A percentile compares a stretch with the other conserved stretches of the same genome.
phyloP scores from a whole-genome alignment of 2,329 filamentous ascomycete species.

The Plenodomus biglobosus region DNA sequence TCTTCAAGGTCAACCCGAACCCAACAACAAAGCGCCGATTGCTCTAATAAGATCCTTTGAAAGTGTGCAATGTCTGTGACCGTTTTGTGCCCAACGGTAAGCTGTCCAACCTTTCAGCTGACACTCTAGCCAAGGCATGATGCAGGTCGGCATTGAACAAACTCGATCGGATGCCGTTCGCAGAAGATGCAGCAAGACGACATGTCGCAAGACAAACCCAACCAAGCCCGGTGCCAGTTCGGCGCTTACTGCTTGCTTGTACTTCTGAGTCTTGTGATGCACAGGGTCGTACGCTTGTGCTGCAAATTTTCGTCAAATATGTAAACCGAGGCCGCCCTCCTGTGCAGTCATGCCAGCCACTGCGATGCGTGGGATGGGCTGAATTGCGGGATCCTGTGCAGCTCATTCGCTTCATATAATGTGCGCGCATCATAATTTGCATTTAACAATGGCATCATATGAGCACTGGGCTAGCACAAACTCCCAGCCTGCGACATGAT shows the following conservation, averaged over 20 bases:
- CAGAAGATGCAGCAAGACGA: constrained; percentile 12
- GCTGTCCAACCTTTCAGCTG: constrained; percentile 9
- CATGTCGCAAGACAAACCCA: background rate
- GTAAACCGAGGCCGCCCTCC: constrained; percentile 27
- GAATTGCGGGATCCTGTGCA: constrained; percentile 13
- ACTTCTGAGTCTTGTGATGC: constrained; percentile 33
- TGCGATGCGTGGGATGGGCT: constrained; percentile 33
- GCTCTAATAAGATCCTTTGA: constrained; percentile 12
- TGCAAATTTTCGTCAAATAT: constrained; percentile 19
- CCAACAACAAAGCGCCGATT: constrained; percentile 12
- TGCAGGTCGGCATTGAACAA: constrained; percentile 21
- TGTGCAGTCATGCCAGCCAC: constrained; percentile 25
- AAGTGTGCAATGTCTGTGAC: constrained; percentile 15
- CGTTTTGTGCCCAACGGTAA: constrained; percentile 10
- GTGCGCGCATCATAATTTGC: constrained; percentile 11
- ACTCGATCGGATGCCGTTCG: constrained; percentile 21
- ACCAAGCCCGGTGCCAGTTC: background rate
- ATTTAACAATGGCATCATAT: constrained; percentile 7
- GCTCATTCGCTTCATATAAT: constrained; percentile 8
- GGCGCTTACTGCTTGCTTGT: constrained; percentile 25
- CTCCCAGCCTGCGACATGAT: constrained; percentile 1
- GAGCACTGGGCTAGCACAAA: constrained; percentile 3
- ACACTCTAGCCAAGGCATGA: constrained; percentile 8
- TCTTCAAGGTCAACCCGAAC: constrained; percentile 9
- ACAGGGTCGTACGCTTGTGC: constrained; percentile 25